These are phyloP conservation scores for Excoecaria cochinchinensis DNA, from an alignment of 345 rosid genomes.

Conservation along the genomic window DNA sequence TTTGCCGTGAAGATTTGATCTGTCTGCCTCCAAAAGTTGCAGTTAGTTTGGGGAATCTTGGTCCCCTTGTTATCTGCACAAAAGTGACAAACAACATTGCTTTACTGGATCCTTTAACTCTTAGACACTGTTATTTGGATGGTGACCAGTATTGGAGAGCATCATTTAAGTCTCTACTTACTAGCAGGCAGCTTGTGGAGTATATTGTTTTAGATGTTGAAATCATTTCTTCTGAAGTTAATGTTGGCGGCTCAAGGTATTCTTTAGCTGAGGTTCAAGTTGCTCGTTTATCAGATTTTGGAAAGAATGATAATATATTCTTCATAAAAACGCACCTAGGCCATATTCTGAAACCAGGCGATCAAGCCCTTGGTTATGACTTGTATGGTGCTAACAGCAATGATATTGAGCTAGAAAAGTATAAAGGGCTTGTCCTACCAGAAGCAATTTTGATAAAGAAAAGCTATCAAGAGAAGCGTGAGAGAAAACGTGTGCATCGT, in stretches of 20 bases:
- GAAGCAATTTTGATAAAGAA: constrained; percentile 24
- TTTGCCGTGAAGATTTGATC: constrained; percentile 39
- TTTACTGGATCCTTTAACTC: constrained; percentile 46
- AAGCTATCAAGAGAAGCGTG: constrained; percentile 22
- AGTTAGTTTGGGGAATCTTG: constrained; percentile 38
- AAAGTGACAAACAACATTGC: constrained; percentile 54
- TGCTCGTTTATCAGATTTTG: constrained; percentile 28
- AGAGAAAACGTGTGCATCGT: constrained; percentile 16
- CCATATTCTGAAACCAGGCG: constrained; percentile 29
- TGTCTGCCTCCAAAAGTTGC: constrained; percentile 35
- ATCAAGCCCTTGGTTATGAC: constrained; percentile 29
- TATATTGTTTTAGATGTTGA: constrained; percentile 59
- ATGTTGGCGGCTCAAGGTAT: constrained; percentile 29
- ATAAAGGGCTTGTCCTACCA: constrained; percentile 14
- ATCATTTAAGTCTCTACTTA: constrained; percentile 42
- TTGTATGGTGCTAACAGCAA: constrained; percentile 17
- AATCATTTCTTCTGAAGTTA: constrained; percentile 30
- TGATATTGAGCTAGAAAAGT: constrained; percentile 1
- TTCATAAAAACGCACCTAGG: constrained; percentile 20
- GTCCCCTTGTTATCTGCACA: constrained; percentile 34
- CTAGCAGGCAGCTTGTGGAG: constrained; percentile 60
- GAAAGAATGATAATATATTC: constrained; percentile 23
- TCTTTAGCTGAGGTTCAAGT: constrained; percentile 38
- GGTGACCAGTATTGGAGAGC: constrained; percentile 53
- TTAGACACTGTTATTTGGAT: constrained; percentile 52